These are phyloP conservation scores for Lodderomyces oxycetoniae DNA, from an alignment of 1,139 yeast genomes.

Conservation along the genomic window DNA sequence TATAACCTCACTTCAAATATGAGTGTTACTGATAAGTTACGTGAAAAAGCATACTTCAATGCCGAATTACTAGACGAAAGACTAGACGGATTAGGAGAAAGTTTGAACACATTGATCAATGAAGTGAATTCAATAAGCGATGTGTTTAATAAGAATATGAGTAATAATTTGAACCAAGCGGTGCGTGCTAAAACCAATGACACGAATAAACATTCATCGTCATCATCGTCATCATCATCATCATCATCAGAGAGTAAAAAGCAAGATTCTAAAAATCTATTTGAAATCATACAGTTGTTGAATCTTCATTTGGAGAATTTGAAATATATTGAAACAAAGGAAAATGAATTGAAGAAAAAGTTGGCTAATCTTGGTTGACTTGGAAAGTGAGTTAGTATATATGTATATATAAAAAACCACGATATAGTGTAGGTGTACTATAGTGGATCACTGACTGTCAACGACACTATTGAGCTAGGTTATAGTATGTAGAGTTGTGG, in stretches of 20 bases:
- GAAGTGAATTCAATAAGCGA: constrained; percentile 88
- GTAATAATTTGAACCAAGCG: constrained; percentile 15
- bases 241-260: constrained; percentile 36
- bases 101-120: constrained; percentile 67
- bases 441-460: no score
- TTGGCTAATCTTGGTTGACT: no score
- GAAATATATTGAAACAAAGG: constrained; percentile 77
- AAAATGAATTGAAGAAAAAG: constrained; percentile 64
- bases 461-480: no score
- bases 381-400: no score
- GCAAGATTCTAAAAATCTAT: no score
- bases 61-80: constrained; percentile 86
- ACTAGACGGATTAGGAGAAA: constrained; percentile 70
- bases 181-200: constrained; percentile 20
- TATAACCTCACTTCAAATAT: constrained; percentile 18
- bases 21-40: constrained; percentile 68
- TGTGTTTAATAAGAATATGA: constrained; percentile 60
- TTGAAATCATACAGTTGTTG: constrained; percentile 70
- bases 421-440: no score
- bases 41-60: constrained; percentile 83
- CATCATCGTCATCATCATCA: not conserved
- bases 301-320: constrained; percentile 87
- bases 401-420: no score
- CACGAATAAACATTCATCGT: constrained; percentile 14
- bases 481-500: no score